Percentiles rank a stretch among this genome's conserved stretches.
Conservation (phyloP, 2,329 filamentous ascomycete species). For the Sclerotinia subarctica region DNA sequence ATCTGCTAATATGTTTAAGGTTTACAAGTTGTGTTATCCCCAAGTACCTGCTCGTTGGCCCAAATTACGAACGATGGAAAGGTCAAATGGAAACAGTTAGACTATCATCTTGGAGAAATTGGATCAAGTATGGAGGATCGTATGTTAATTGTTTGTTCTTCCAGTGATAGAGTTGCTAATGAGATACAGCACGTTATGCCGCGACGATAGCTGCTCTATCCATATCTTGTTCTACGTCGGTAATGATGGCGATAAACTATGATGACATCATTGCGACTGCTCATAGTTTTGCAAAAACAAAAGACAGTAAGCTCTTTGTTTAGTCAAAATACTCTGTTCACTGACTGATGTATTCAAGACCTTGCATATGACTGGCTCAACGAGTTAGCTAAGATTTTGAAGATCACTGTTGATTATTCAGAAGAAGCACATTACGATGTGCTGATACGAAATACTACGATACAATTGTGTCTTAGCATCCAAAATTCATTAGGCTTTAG, state of each 20-base stretch:
- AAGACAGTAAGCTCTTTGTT: constrained; percentile 29
- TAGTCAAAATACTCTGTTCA: background rate
- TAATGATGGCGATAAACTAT: constrained; percentile 49
- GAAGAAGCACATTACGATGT: constrained; percentile 69
- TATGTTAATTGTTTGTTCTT: constrained; percentile 37
- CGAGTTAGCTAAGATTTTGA: constrained; percentile 66
- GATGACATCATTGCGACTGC: constrained; percentile 72
- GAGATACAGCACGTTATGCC: constrained; percentile 48
- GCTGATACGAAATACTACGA: constrained; percentile 66
- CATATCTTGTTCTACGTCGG: constrained; percentile 48
- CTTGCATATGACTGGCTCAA: constrained; percentile 61
- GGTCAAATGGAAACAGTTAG: constrained; percentile 56
- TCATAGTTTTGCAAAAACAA: constrained; percentile 36
- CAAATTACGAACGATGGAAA: constrained; percentile 58
- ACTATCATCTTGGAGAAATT: constrained; percentile 50
- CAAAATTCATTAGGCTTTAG: constrained; percentile 75
- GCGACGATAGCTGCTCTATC: constrained; percentile 62
- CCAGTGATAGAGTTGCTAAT: constrained; percentile 27
- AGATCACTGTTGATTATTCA: constrained; percentile 76
- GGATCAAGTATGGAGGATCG: constrained; percentile 49
- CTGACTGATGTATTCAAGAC: constrained; percentile 41
- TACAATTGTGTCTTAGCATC: constrained; percentile 75
- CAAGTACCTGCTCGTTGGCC: constrained; percentile 56
- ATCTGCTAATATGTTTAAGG: constrained; percentile 41
- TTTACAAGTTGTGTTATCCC: constrained; percentile 59